These are phyloP conservation scores for Ormosia semicastrata DNA, from an alignment of 306 rosid genomes.

Conservation along the genomic window DNA sequence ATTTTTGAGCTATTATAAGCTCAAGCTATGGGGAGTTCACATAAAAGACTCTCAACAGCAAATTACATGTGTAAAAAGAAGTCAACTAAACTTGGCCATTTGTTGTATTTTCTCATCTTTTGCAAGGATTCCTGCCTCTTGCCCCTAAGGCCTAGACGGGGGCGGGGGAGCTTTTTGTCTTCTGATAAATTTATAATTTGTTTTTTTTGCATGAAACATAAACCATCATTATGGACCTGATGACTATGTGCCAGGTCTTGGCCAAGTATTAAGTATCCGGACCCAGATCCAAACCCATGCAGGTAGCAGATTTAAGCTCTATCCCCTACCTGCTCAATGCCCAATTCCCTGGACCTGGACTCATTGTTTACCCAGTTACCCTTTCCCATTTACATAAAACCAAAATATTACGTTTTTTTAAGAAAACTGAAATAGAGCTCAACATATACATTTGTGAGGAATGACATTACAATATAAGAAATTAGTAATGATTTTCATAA, in stretches of 20 bases:
- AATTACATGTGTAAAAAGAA: not conserved
- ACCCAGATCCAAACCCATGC: not conserved
- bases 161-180: not conserved
- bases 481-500: not conserved
- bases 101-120: not conserved
- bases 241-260: not conserved
- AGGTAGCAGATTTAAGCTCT: not conserved
- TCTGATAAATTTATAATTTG: not conserved
- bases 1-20: not conserved
- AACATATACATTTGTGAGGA: not conserved
- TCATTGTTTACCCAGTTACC: not conserved
- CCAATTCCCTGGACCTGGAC: not conserved
- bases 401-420: not conserved
- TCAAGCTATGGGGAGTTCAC: slow-evolving; percentile 5
- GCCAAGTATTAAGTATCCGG: not conserved
- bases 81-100: not conserved
- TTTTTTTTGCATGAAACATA: not conserved
- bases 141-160: not conserved
- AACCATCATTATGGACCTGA: not conserved
- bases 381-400: not conserved
- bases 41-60: not conserved
- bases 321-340: not conserved
- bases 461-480: not conserved
- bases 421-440: not conserved
- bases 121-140: not conserved